Conservation (phyloP, 1,284 basidiomycete genomes). For the Marasmius sp. region DNA sequence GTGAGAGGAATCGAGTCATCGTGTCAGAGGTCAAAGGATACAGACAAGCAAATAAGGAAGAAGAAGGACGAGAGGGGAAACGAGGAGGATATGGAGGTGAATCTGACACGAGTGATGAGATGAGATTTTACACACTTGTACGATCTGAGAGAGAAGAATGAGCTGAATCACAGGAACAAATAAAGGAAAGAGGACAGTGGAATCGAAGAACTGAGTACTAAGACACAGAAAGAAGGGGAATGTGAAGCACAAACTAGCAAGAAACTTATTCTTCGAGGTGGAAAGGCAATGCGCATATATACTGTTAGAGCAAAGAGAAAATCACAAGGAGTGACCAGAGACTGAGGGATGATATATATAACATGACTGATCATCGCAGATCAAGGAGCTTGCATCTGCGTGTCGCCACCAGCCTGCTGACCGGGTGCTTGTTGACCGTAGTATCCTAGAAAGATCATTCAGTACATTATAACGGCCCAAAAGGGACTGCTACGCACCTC, state of each 20-base stretch:
- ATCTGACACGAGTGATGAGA: constrained; percentile 4
- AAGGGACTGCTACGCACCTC: constrained; percentile 50
- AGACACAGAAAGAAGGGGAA: not conserved
- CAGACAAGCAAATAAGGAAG: constrained; percentile 18
- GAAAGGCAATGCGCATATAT: not conserved
- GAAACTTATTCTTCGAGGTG: not conserved
- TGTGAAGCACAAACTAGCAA: not conserved
- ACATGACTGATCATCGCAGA: constrained; percentile 35
- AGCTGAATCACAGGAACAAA: not conserved
- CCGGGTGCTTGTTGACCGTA: constrained; percentile 70
- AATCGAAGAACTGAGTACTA: not conserved
- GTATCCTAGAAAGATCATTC: constrained; percentile 51
- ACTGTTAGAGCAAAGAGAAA: not conserved
- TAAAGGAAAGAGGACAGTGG: not conserved
- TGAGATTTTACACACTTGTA: not conserved
- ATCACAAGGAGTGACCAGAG: not conserved
- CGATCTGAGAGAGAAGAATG: not conserved
- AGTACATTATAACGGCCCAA: constrained; percentile 10
- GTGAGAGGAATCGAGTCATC: not conserved
- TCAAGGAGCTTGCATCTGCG: constrained; percentile 56
- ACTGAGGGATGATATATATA: constrained; percentile 16
- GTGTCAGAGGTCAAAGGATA: not conserved
- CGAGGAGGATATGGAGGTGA: constrained; percentile 6
- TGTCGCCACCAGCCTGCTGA: constrained; percentile 56
- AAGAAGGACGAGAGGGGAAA: constrained; percentile 10